Conservation (phyloP, 768 basidiomycete genomes). For the Cystobasidium onofrii region DNA sequence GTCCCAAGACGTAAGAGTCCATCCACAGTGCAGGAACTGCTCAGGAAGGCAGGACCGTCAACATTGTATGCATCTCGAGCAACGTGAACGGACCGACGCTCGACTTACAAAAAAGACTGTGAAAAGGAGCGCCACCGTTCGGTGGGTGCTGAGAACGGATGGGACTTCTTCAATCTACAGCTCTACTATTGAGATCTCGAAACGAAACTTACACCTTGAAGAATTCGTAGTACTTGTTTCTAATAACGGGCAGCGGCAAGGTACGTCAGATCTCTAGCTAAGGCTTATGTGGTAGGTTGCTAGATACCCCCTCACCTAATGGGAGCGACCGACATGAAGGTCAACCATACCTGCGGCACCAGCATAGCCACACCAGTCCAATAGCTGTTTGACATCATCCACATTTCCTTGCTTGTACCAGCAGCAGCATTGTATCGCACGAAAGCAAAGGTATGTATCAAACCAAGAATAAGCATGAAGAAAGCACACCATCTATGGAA, state of each 20-base stretch:
- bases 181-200: too few species aligned
- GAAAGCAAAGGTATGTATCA: constrained; percentile 22
- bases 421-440: neutral
- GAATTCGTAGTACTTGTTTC: constrained; percentile 26
- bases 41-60: neutral
- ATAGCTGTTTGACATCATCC: neutral
- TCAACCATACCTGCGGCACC: constrained; percentile 24
- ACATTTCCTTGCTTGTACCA: neutral
- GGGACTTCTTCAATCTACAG: too few species aligned
- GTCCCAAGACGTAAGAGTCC: constrained; percentile 23
- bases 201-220: constrained; percentile 1
- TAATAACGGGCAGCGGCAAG: neutral
- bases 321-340: constrained; percentile 15
- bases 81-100: too few species aligned
- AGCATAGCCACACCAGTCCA: constrained; percentile 27
- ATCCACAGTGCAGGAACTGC: constrained; percentile 21
- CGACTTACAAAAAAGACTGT: constrained; percentile 11
- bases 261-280: too few species aligned
- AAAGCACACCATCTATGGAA: constrained; percentile 13
- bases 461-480: constrained; percentile 24
- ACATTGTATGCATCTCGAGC: neutral
- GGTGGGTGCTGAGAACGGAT: constrained; percentile 3
- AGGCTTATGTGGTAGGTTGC: too few species aligned
- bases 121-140: constrained; percentile 6
- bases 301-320: neutral